A percentile compares a stretch with the other conserved stretches of the same genome.
These are phyloP conservation scores for Bassia scoparia DNA, from an alignment of 148 eudicot species.

Conservation along the genomic window DNA sequence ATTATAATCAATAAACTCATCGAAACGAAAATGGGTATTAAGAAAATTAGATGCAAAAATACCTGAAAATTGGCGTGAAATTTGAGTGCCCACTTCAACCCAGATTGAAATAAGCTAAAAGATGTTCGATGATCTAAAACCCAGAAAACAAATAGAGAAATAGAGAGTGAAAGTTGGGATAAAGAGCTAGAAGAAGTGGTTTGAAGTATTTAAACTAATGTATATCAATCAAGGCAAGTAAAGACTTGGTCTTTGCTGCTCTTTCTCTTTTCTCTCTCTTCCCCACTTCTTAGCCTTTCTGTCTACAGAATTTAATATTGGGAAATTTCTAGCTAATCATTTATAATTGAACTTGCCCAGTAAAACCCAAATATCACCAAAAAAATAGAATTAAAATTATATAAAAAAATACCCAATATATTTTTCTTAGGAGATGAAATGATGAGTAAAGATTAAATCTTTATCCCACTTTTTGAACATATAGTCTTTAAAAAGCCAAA, in stretches of 20 bases:
- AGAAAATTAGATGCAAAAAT: background rate
- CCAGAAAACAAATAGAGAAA: background rate
- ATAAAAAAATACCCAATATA: background rate
- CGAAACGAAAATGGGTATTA: conserved; percentile 3
- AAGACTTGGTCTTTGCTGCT: conserved; percentile 15
- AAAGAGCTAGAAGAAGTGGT: background rate
- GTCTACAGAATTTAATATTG: conserved; percentile 14
- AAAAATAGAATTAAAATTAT: background rate
- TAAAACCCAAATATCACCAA: background rate
- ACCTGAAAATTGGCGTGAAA: conserved; percentile 17
- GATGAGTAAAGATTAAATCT: background rate
- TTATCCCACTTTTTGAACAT: background rate
- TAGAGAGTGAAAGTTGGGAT: background rate
- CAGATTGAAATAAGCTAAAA: conserved; percentile 14
- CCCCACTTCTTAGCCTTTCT: background rate
- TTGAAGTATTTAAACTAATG: conserved; percentile 3
- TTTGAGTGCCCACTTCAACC: conserved; percentile 24
- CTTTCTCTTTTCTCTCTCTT: conserved; percentile 1
- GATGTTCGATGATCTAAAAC: conserved; percentile 30
- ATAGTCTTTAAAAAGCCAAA: no score
- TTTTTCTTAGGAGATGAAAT: background rate
- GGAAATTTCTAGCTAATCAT: conserved; percentile 11
- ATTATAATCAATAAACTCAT: conserved; percentile 9
- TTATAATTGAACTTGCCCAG: conserved; percentile 28
- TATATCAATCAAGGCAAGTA: background rate